phyloP scores from a whole-genome alignment of 257 asterid genomes.

The Jaltomata sinuosa region DNA sequence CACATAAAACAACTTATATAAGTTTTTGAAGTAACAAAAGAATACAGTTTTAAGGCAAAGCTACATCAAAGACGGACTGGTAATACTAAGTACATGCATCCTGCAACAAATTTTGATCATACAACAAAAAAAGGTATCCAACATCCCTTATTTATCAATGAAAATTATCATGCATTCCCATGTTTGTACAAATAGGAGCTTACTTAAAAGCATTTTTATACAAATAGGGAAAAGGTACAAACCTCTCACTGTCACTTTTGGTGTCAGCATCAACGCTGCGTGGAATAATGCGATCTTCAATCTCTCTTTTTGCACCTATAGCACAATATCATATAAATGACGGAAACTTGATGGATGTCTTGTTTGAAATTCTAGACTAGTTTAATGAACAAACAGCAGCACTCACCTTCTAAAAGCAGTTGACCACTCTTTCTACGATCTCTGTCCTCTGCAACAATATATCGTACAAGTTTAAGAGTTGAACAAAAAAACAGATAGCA shows the following conservation, averaged over 20 bases:
- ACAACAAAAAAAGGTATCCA: not conserved
- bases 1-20: not conserved
- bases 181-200: not conserved
- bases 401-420: slow-evolving; percentile 78
- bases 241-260: slow-evolving; percentile 69
- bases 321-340: not conserved
- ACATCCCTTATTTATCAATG: not conserved
- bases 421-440: slow-evolving; percentile 77
- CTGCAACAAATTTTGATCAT: not conserved
- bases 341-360: not conserved
- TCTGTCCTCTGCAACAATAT: slow-evolving; percentile 63
- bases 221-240: not conserved
- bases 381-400: not conserved
- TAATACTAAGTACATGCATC: not conserved
- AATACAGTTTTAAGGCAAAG: not conserved
- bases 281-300: slow-evolving; percentile 70
- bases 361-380: not conserved
- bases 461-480: not conserved
- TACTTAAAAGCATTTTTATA: not conserved
- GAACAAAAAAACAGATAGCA: not conserved
- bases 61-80: not conserved
- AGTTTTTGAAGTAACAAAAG: not conserved
- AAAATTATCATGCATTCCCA: not conserved
- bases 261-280: slow-evolving; percentile 58
- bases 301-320: slow-evolving; percentile 65